phyloP scores from a whole-genome alignment of 2,329 filamentous ascomycete genomes.

The Epicoccum sorghinum region DNA sequence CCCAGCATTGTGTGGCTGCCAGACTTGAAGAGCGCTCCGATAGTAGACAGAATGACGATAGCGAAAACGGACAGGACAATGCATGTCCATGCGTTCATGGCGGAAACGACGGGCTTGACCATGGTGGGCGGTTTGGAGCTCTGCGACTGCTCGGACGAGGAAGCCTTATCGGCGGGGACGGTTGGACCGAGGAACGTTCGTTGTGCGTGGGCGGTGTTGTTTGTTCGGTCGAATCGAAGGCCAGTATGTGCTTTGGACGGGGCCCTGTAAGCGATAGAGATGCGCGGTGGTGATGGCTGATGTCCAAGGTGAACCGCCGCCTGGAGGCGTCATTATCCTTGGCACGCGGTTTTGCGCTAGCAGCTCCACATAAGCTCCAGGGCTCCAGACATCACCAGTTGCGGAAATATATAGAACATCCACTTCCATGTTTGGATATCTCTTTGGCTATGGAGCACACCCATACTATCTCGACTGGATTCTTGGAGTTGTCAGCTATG shows the following conservation, averaged over 20 bases:
- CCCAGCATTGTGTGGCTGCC: conserved; percentile 84
- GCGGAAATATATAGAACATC: neutral
- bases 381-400: neutral
- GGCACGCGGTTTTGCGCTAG: neutral
- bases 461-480: no score
- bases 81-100: conserved; percentile 94
- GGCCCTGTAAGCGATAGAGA: conserved; percentile 6
- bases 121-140: conserved; percentile 57
- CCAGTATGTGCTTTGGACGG: neutral
- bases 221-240: neutral
- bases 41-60: conserved; percentile 68
- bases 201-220: neutral
- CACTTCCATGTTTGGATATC: no score
- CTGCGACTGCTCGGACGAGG: conserved; percentile 15
- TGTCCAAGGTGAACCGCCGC: conserved; percentile 4
- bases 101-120: conserved; percentile 97
- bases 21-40: conserved; percentile 76
- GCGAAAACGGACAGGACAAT: conserved; percentile 70
- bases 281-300: neutral
- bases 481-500: no score
- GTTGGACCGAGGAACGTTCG: conserved; percentile 4
- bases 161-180: conserved; percentile 19
- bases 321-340: conserved; percentile 9
- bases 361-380: neutral
- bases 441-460: no score